These are phyloP conservation scores for Kluyveromyces starmeri DNA, from an alignment of 805 yeast species.

Conservation along the genomic window DNA sequence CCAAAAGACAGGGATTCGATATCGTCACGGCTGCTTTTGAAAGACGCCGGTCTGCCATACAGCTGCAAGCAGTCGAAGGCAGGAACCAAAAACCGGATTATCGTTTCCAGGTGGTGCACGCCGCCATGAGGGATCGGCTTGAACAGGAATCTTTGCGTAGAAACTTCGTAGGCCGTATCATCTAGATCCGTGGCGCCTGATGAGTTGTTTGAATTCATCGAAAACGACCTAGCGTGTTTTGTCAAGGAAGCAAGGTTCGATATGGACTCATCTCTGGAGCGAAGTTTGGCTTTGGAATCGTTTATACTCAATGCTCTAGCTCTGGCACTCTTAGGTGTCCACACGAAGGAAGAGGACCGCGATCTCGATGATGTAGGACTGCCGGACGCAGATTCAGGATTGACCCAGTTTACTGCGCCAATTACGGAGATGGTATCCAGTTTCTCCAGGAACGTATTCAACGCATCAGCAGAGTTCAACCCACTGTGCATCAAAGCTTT, in stretches of 20 bases:
- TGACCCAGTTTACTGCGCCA: constrained; percentile 7
- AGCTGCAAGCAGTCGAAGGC: constrained; percentile 54
- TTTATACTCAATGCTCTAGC: constrained; percentile 1
- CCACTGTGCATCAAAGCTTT: constrained; percentile 3
- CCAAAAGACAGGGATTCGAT: constrained; percentile 54
- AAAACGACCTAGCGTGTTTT: constrained; percentile 6
- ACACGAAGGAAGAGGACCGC: constrained; percentile 6
- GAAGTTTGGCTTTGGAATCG: neutral
- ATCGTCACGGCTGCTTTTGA: constrained; percentile 45
- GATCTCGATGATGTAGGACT: constrained; percentile 6
- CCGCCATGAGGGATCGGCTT: constrained; percentile 65
- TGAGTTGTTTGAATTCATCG: constrained; percentile 8
- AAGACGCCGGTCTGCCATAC: constrained; percentile 65
- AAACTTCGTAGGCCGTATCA: constrained; percentile 3
- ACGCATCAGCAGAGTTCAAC: neutral
- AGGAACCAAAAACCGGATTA: constrained; percentile 59
- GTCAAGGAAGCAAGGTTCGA: neutral
- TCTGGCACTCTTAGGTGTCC: constrained; percentile 5
- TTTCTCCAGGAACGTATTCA: constrained; percentile 4
- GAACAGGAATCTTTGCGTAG: constrained; percentile 31
- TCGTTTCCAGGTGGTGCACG: constrained; percentile 55
- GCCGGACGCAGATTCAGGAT: neutral
- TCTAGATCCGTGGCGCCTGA: constrained; percentile 3
- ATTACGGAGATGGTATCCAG: constrained; percentile 6
- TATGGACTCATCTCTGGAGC: neutral